Evolutionary conservation across 164 flowering plant genomes (phyloP).

Genomic region (Umbellularia californica): DNA sequence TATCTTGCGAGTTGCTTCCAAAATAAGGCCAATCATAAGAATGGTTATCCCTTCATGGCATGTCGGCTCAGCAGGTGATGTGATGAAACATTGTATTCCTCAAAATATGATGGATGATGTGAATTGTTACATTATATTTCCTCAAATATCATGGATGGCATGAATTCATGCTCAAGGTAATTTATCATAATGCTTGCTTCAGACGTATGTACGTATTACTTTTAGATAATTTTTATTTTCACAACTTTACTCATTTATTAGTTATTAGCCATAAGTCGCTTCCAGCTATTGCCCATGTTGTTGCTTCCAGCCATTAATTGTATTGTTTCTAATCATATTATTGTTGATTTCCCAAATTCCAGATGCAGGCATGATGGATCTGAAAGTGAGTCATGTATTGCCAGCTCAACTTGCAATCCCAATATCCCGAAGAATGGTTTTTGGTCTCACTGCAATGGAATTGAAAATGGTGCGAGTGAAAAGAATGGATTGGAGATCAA

Average conservation of each 20-base stretch:
- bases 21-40: background rate
- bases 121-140: background rate
- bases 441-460: slow-evolving; percentile 20
- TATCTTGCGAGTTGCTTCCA: background rate
- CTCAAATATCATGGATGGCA: background rate
- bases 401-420: slow-evolving; percentile 31
- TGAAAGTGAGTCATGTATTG: slow-evolving; percentile 41
- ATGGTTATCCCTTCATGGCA: background rate
- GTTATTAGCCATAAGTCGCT: background rate
- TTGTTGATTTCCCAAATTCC: slow-evolving; percentile 12
- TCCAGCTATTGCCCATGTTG: background rate
- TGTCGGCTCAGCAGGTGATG: background rate
- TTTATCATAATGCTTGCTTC: background rate
- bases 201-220: background rate
- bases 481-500: slow-evolving; percentile 28
- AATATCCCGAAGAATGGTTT: slow-evolving; percentile 21
- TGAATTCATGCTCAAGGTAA: background rate
- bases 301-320: background rate
- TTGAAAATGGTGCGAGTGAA: slow-evolving; percentile 24
- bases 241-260: no score
- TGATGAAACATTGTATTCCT: no score
- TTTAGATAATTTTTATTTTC: background rate
- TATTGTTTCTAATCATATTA: background rate
- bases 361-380: slow-evolving; percentile 38
- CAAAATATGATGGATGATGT: no score